Base-by-base conservation (phyloP, 306 rosid genomes). In the Cyclanthera cordifolia region DNA sequence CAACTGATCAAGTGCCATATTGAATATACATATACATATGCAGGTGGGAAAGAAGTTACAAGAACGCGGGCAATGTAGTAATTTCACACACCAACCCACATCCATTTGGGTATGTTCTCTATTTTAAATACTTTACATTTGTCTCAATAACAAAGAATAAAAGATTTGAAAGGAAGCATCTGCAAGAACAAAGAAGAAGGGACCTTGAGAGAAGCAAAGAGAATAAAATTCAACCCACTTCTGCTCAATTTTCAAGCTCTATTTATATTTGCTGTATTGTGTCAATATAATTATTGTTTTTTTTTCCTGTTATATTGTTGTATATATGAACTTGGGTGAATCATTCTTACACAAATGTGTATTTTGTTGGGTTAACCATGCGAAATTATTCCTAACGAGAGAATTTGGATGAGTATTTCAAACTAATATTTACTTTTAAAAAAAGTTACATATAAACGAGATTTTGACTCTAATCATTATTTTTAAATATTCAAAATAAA, bases 21-120 rank as follows among this genome's bases (percentile, higher is more conserved):
- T n/a, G n/a, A n/a, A n/a, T n/a, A n/a, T n/a, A n/a, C n/a, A 32
- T 32, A 32, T 48, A 8, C 10, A 9, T 9, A 41, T 79, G 80
- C 94, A 91, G 97, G 81, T 77, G 30, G 87, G 4, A 91, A 91
- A 74, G 86, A 80, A 82, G 58, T 47, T 63, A 57, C 10, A 55
- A 32, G 34, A 2, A 2, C 3, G 64, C 16, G 65, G 65, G 0
- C 23, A 57, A 30, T 15, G 2, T 0, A 28, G 65, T 58, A 58
- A 16, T 58, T 57, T 56, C 4, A 24, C 4, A 24, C 63, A 56
- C 11, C 32, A 20, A 53, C 16, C 27, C 57, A 52, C 4, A 20
- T 8, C 13, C 57, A 14, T 56, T 13, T 56, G 63, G n/a, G 59
- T 54, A 23, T 1, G 8, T 4, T 41, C 2, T 25, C 6, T 55